Evolutionary conservation across 2,329 filamentous ascomycete genomes (phyloP), one percentile per base, ranked within the genome.

Genomic region (Sphaceloma murrayae): DNA sequence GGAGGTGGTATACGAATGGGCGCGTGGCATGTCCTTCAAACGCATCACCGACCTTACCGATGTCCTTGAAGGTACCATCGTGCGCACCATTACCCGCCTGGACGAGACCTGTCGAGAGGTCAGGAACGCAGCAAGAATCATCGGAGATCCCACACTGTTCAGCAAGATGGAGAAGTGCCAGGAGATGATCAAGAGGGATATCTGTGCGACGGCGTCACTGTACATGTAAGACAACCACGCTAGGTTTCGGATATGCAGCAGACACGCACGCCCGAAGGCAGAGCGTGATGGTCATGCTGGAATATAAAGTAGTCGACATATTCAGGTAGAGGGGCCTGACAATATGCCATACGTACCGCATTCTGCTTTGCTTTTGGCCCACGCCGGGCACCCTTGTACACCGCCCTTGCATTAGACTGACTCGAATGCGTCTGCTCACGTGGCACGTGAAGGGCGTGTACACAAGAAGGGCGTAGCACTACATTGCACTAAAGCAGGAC

Each of bases 1-100:
- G 60, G 91, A 98, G 63, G 91, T 98, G 0, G 93, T 98, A 24
- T 95, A 96, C 61, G 91, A 98, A 63, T 98, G 91, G 91, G 91
- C 91, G 7, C 73, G 86, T 39, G 91, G 91, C 18, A 96, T 96
- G 86, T 89, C 85, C 43, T 98, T 98, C 72, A 94, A 93, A 65
- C 89, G 91, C 52, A 98, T 98, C 53, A 96, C 89, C 0, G 84
- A 89, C 53, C 67, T 98, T 58, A 98, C 91, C 5, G 89, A 96
- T 61, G 88, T 98, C 46, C 78, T 96, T 56, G 91, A 98, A 64
- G 91, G 91, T 1, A 96, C 91, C 0, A 96, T 98, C 65, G 91
- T 98, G 36, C 73, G 91, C 43, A 89, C 91, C 2, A 96, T 98
- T 54, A 94, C 87, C 31, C 71, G 91, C 18, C 69, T 98, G 47